These are phyloP conservation scores for Oryza punctata DNA, from an alignment of 176 grass and related monocot species.

Conservation along the genomic window DNA sequence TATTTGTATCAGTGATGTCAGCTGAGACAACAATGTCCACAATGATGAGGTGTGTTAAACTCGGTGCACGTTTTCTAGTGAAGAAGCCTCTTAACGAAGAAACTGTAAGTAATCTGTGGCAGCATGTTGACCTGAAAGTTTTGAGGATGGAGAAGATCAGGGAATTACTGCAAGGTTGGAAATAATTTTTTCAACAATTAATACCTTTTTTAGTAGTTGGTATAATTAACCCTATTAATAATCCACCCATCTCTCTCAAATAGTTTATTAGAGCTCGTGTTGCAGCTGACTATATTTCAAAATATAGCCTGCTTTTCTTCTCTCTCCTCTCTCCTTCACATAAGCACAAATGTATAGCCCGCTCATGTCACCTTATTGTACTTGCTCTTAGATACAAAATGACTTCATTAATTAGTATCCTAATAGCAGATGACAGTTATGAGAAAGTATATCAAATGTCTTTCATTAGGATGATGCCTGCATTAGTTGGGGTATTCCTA, in stretches of 20 bases:
- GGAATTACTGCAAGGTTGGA: not conserved
- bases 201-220: not conserved
- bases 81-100: constrained; percentile 1
- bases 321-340: too few species aligned
- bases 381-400: not conserved
- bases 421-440: not conserved
- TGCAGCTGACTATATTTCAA: too few species aligned
- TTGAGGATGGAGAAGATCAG: not conserved
- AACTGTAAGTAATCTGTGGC: not conserved
- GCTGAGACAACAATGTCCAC: not conserved
- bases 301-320: too few species aligned
- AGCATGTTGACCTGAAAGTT: constrained; percentile 12
- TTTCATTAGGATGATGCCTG: not conserved
- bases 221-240: not conserved
- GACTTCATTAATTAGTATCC: not conserved
- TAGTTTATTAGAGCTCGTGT: too few species aligned
- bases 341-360: too few species aligned
- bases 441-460: not conserved
- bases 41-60: not conserved
- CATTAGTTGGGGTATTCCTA: not conserved
- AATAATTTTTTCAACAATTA: not conserved
- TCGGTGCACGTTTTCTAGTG: constrained; percentile 24
- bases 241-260: too few species aligned
- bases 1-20: constrained; percentile 20
- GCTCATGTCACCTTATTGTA: too few species aligned